A percentile compares a stretch with the other conserved stretches of the same genome.
phyloP scores from a whole-genome alignment of 208 protist genomes.

The Acanthamoeba castellanii region DNA sequence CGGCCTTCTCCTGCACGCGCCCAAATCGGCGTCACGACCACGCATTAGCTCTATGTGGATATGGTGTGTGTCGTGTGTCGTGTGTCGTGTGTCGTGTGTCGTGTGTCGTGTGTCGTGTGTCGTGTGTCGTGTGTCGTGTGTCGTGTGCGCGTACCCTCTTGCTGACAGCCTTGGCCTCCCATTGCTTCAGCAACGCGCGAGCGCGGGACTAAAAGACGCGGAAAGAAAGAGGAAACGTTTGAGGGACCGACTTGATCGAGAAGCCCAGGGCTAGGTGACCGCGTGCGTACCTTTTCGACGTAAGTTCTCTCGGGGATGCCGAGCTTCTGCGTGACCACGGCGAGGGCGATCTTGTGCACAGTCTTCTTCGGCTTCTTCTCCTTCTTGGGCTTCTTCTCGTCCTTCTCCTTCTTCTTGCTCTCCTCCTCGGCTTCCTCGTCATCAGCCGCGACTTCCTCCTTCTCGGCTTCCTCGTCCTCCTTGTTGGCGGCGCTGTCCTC shows the following conservation, averaged over 20 bases:
- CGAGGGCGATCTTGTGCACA: conserved; percentile 25
- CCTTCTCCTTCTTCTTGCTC: conserved; percentile 17
- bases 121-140: neutral
- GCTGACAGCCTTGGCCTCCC: conserved; percentile 47
- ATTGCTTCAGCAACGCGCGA: conserved; percentile 5
- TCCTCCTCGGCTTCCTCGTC: conserved; percentile 1
- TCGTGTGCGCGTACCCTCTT: neutral
- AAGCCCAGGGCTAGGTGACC: neutral
- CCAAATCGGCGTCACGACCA: no score
- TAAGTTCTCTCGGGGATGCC: neutral
- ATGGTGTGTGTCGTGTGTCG: no score
- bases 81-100: neutral
- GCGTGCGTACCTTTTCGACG: neutral
- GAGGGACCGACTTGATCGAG: neutral
- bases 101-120: neutral
- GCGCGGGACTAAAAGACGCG: neutral
- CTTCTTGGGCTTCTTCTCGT: neutral
- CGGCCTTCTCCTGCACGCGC: conserved; percentile 18
- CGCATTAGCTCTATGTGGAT: no score
- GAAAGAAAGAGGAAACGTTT: neutral
- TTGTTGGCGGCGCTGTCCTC: neutral
- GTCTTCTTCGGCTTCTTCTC: conserved; percentile 41
- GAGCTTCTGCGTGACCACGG: neutral
- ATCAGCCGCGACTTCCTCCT: neutral
- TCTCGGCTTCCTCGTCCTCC: neutral